Conservation (phyloP, 495 filamentous ascomycete genomes). For the Oleoguttula mirabilis region DNA sequence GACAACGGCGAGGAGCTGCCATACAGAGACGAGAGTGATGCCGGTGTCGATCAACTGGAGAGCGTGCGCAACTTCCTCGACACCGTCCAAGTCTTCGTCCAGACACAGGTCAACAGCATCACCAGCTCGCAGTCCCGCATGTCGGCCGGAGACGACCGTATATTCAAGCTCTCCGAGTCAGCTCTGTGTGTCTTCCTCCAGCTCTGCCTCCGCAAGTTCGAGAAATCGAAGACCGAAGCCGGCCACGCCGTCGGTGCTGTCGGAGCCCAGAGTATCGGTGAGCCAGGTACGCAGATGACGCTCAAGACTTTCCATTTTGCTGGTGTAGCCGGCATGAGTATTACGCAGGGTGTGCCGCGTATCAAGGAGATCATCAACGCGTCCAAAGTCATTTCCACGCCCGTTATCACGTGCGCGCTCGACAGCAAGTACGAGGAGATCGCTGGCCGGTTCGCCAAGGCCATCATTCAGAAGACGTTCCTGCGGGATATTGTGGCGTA, state of each 20-base stretch:
- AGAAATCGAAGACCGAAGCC: constrained; percentile 77
- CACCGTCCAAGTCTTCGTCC: constrained; percentile 59
- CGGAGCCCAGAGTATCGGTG: constrained; percentile 94
- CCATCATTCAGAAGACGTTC: constrained; percentile 79
- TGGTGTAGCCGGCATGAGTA: constrained; percentile 97
- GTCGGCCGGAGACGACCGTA: constrained; percentile 25
- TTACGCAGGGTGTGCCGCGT: constrained; percentile 95
- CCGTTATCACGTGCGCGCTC: constrained; percentile 76
- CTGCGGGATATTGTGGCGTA: constrained; percentile 62
- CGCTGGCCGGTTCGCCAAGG: constrained; percentile 78
- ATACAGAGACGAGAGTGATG: constrained; percentile 7
- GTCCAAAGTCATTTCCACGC: constrained; percentile 81
- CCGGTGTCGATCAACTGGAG: constrained; percentile 68
- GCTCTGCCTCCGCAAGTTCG: constrained; percentile 80
- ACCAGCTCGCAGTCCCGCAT: constrained; percentile 24
- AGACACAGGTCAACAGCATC: constrained; percentile 43
- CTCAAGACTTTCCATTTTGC: constrained; percentile 99
- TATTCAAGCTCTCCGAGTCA: constrained; percentile 64
- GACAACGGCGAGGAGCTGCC: constrained; percentile 21
- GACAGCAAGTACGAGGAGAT: constrained; percentile 54
- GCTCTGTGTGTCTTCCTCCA: constrained; percentile 64
- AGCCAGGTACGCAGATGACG: constrained; percentile 98
- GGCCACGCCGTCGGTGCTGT: constrained; percentile 97
- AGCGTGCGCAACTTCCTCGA: constrained; percentile 71
- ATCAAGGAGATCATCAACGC: constrained; percentile 99